phyloP scores from a whole-genome alignment of 257 asterid species.

The Striga asiatica region DNA sequence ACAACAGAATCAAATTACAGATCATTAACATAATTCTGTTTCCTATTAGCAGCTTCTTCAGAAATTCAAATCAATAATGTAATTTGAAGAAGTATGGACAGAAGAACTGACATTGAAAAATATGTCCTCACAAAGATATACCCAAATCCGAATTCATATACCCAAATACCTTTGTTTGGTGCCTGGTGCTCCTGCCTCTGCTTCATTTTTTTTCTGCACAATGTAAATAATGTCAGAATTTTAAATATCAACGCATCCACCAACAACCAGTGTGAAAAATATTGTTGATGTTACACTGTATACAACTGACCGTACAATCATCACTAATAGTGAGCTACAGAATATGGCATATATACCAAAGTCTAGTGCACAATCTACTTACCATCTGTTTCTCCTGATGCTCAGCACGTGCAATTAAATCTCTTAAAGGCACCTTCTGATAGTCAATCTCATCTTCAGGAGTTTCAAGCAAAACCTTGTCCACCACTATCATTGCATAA shows the following conservation, averaged over 20 bases:
- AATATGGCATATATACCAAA: neutral
- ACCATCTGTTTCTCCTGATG: conserved; percentile 60
- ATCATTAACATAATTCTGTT: neutral
- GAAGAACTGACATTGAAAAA: no score
- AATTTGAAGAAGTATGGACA: neutral
- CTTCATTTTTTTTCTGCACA: conserved; percentile 52
- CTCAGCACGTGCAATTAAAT: conserved; percentile 69
- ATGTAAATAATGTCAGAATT: conserved; percentile 15
- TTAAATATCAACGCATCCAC: neutral
- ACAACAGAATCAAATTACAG: neutral
- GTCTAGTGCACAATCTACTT: conserved; percentile 8
- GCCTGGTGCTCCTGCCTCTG: conserved; percentile 28
- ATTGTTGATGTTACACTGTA: no score
- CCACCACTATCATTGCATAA: conserved; percentile 33
- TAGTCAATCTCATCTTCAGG: conserved; percentile 74
- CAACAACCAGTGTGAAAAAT: neutral
- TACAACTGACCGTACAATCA: conserved; percentile 1
- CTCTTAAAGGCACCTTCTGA: conserved; percentile 54
- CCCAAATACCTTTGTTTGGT: conserved; percentile 49
- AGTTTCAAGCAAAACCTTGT: conserved; percentile 55
- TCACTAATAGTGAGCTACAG: neutral
- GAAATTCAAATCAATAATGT: conserved; percentile 2
- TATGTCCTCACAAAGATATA: conserved; percentile 6
- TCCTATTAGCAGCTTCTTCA: neutral
- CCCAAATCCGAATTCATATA: neutral